These are phyloP conservation scores for Dioszegia crocea DNA, from an alignment of 768 basidiomycete species.

Conservation along the genomic window DNA sequence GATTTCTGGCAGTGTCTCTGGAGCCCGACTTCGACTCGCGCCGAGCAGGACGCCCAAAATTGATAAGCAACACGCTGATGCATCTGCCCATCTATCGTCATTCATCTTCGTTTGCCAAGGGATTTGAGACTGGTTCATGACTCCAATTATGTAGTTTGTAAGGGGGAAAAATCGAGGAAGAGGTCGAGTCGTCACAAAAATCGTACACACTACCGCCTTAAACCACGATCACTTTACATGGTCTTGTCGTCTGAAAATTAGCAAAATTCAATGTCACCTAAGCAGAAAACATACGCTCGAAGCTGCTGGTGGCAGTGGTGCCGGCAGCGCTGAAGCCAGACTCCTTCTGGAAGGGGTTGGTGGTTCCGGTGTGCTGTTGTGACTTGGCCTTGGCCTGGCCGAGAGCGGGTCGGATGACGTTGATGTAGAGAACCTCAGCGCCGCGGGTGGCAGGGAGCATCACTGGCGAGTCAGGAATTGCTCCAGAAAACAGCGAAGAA, in stretches of 20 bases:
- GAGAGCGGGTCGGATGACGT: constrained; percentile 74
- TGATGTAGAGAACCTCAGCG: constrained; percentile 74
- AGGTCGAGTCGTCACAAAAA: not conserved
- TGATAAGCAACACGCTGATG: not conserved
- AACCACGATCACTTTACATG: constrained; percentile 25
- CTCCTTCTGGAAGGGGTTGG: constrained; percentile 49
- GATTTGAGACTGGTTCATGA: not conserved
- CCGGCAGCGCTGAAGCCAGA: constrained; percentile 36
- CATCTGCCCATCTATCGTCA: constrained; percentile 1
- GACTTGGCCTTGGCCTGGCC: constrained; percentile 55
- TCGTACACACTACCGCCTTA: not conserved
- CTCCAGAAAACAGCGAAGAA: not conserved
- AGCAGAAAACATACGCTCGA: constrained; percentile 41
- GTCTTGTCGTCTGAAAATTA: constrained; percentile 43
- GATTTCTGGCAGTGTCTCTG: not conserved
- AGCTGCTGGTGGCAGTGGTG: constrained; percentile 45
- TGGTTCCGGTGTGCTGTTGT: constrained; percentile 49
- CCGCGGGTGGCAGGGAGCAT: constrained; percentile 58
- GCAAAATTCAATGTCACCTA: too few species aligned
- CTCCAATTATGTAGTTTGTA: not conserved
- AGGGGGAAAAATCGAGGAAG: not conserved
- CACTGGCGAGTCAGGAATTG: constrained; percentile 12
- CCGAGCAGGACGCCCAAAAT: too few species aligned
- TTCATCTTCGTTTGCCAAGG: not conserved
- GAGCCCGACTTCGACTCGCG: too few species aligned